These are phyloP conservation scores for Chlorella sp. DNA, from an alignment of 139 green algal genomes.

Conservation along the genomic window DNA sequence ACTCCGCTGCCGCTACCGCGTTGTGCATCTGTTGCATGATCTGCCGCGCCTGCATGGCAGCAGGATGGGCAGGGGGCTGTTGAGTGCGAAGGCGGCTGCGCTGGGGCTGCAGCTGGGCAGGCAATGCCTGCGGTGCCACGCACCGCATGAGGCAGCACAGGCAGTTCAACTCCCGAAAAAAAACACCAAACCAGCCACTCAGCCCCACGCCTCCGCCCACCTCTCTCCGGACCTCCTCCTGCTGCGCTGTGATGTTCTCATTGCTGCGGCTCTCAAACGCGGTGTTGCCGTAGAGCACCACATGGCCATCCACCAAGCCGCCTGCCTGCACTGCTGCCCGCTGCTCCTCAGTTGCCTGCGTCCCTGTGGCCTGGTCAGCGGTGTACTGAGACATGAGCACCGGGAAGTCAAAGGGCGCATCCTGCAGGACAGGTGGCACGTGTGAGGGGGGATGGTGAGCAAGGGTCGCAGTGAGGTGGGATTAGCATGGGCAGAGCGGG, in stretches of 20 bases:
- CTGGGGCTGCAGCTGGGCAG: no score
- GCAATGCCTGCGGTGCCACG: no score
- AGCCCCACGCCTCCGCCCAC: not conserved
- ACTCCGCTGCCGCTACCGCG: no score
- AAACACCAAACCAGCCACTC: no score
- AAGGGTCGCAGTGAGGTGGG: no score
- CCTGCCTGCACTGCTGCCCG: not conserved
- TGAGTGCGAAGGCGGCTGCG: no score
- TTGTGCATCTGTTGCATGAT: conserved; percentile 11
- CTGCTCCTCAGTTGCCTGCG: not conserved
- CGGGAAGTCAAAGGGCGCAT: no score
- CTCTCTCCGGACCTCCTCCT: conserved; percentile 28
- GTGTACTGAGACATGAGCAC: no score
- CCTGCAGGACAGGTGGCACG: no score
- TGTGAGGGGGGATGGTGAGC: no score
- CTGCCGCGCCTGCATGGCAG: not conserved
- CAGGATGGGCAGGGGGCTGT: not conserved
- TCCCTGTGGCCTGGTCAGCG: not conserved
- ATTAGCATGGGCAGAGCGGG: no score
- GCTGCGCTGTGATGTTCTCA: conserved; percentile 14
- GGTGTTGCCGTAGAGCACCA: not conserved
- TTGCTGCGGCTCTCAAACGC: conserved; percentile 11
- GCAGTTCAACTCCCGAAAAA: not conserved
- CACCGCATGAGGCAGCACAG: not conserved
- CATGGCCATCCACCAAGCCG: not conserved